phyloP scores from a whole-genome alignment of 1,284 basidiomycete species.

The Ceratobasidium sp. region DNA sequence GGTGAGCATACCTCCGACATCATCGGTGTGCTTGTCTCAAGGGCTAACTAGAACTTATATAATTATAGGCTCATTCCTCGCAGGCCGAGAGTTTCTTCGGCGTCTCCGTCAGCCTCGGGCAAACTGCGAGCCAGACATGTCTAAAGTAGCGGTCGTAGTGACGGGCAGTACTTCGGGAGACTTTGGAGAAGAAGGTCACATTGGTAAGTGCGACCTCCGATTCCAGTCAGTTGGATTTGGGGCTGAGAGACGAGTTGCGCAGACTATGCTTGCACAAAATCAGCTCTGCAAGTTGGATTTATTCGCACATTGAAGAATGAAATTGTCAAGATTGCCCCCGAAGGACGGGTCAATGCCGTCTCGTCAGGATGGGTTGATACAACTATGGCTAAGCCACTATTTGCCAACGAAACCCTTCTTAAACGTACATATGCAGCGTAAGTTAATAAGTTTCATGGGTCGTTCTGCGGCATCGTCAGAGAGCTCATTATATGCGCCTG shows the following conservation, averaged over 20 bases:
- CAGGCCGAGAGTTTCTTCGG: conserved; percentile 53
- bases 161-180: conserved; percentile 56
- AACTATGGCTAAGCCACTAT: conserved; percentile 53
- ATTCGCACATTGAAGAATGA: conserved; percentile 57
- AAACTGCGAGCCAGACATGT: conserved; percentile 45
- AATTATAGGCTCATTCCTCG: conserved; percentile 52
- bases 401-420: conserved; percentile 51
- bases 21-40: neutral
- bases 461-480: neutral
- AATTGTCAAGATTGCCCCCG: conserved; percentile 55
- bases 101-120: conserved; percentile 49
- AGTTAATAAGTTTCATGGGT: conserved; percentile 31
- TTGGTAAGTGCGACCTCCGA: conserved; percentile 39
- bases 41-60: neutral
- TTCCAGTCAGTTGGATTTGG: neutral
- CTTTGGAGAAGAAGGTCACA: conserved; percentile 55
- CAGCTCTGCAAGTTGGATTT: conserved; percentile 55
- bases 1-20: conserved; percentile 35
- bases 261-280: conserved; percentile 54
- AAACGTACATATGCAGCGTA: conserved; percentile 53
- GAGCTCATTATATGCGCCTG: neutral
- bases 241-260: neutral
- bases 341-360: conserved; percentile 55
- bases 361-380: conserved; percentile 56
- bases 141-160: conserved; percentile 53